Evolutionary conservation across 2,329 filamentous ascomycete genomes (phyloP).

Genomic region (Clonostachys rosea): DNA sequence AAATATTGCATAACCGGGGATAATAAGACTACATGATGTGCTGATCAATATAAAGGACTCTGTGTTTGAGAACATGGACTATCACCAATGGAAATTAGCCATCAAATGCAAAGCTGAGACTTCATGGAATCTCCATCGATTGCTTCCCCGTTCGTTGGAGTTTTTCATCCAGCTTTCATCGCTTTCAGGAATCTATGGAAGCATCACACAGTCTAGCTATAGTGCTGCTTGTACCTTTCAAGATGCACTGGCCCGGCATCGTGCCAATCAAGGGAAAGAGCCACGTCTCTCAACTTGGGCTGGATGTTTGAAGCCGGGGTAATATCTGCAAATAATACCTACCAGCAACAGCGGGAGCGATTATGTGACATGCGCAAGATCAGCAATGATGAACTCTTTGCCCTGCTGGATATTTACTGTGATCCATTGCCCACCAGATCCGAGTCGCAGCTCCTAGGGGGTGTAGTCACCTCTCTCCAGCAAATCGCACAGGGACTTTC

Average conservation of each 20-base stretch:
- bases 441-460: not conserved
- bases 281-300: slow-evolving; percentile 8
- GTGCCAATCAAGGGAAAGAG: not conserved
- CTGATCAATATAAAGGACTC: slow-evolving; percentile 3
- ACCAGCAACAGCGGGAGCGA: not conserved
- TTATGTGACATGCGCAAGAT: not conserved
- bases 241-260: slow-evolving; percentile 20
- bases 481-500: not conserved
- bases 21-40: too few species aligned
- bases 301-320: slow-evolving; percentile 13
- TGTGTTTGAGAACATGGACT: slow-evolving; percentile 15
- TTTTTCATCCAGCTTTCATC: slow-evolving; percentile 15
- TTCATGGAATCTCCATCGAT: slow-evolving; percentile 17
- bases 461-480: not conserved
- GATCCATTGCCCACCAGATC: not conserved
- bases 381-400: not conserved
- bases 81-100: slow-evolving; percentile 12
- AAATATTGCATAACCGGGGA: too few species aligned
- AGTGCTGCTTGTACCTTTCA: slow-evolving; percentile 21
- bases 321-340: not conserved
- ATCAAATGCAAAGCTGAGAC: slow-evolving; percentile 21
- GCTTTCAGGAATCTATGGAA: slow-evolving; percentile 15
- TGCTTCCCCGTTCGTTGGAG: slow-evolving; percentile 1
- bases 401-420: not conserved
- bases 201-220: slow-evolving; percentile 24